Percentiles rank a stretch among this genome's conserved stretches.
Conservation (phyloP, 768 basidiomycete genomes). For the Phlegmacium glaucopus region DNA sequence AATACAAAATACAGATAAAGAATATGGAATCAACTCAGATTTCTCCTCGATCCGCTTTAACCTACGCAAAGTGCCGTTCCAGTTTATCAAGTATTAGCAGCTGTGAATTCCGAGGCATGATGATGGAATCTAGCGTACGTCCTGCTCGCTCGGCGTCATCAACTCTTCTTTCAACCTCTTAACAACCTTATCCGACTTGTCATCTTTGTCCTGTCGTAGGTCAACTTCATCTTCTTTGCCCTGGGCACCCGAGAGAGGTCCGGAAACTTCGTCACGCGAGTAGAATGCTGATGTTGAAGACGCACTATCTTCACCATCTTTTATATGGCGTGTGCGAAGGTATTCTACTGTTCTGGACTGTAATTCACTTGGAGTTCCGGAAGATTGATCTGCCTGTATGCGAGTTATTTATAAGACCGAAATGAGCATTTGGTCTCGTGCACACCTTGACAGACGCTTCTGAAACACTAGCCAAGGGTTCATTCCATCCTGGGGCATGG, state of each 20-base stretch:
- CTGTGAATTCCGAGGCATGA: too few relatives aligned
- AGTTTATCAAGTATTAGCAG: too few relatives aligned
- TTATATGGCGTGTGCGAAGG: conserved; percentile 34
- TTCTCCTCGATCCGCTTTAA: too few relatives aligned
- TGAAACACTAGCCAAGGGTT: conserved; percentile 56
- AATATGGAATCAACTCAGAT: too few relatives aligned
- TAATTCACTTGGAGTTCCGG: conserved; percentile 27
- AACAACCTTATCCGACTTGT: conserved; percentile 7
- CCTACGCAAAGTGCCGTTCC: too few relatives aligned
- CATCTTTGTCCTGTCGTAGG: conserved; percentile 15
- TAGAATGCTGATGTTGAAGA: conserved; percentile 35
- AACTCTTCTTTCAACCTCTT: conserved; percentile 12
- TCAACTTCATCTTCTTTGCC: conserved; percentile 26
- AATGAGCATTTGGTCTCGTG: neutral
- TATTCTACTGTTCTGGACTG: conserved; percentile 41
- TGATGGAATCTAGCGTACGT: conserved; percentile 11
- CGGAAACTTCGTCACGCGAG: conserved; percentile 39
- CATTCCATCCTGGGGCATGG: conserved; percentile 72
- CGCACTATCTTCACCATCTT: conserved; percentile 25
- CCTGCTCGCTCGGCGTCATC: conserved; percentile 30
- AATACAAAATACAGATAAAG: too few relatives aligned
- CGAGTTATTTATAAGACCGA: neutral
- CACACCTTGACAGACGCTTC: conserved; percentile 64
- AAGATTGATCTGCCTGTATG: conserved; percentile 41
- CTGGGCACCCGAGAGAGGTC: conserved; percentile 33